A percentile compares a stretch with the other conserved stretches of the same genome.
phyloP scores from a whole-genome alignment of 2,329 filamentous ascomycete species.

The Alternaria angustiovoidea region DNA sequence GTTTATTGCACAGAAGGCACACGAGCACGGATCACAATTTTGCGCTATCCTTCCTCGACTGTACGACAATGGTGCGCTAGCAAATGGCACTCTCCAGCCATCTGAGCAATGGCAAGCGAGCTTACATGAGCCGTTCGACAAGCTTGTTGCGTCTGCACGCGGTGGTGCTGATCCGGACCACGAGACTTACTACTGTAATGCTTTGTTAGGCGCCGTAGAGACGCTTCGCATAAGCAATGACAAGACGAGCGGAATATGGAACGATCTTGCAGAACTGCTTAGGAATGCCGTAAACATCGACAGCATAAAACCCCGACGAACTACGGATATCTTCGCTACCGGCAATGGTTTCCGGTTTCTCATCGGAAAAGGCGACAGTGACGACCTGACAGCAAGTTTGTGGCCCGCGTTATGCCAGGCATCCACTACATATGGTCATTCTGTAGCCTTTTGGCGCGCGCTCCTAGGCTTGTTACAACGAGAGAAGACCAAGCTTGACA shows the following conservation, averaged over 20 bases:
- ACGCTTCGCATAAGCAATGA: conserved; percentile 32
- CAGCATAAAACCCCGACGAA: conserved; percentile 1
- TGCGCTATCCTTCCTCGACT: conserved; percentile 43
- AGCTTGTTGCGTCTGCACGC: conserved; percentile 47
- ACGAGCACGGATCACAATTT: conserved; percentile 41
- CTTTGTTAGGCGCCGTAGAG: conserved; percentile 36
- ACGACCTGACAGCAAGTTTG: conserved; percentile 63
- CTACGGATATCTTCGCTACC: conserved; percentile 67
- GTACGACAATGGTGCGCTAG: conserved; percentile 31
- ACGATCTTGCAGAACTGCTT: conserved; percentile 34
- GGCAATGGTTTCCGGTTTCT: conserved; percentile 79
- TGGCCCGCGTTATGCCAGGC: conserved; percentile 71
- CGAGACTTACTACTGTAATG: conserved; percentile 41
- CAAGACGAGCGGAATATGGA: conserved; percentile 28
- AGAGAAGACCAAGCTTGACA: conserved; percentile 62
- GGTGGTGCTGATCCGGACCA: conserved; percentile 18
- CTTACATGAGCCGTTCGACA: conserved; percentile 74
- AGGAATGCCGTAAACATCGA: conserved; percentile 21
- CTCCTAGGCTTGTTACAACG: conserved; percentile 67
- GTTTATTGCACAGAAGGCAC: conserved; percentile 68
- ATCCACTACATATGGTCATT: conserved; percentile 70
- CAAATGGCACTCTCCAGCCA: conserved; percentile 27
- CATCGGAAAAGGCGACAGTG: conserved; percentile 62
- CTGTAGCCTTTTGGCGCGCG: conserved; percentile 43
- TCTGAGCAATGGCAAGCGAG: conserved; percentile 41